Evolutionary conservation across 2,329 filamentous ascomycete genomes (phyloP), one percentile per base, ranked within the genome.

Genomic region (Rhynchosporium graminicola): DNA sequence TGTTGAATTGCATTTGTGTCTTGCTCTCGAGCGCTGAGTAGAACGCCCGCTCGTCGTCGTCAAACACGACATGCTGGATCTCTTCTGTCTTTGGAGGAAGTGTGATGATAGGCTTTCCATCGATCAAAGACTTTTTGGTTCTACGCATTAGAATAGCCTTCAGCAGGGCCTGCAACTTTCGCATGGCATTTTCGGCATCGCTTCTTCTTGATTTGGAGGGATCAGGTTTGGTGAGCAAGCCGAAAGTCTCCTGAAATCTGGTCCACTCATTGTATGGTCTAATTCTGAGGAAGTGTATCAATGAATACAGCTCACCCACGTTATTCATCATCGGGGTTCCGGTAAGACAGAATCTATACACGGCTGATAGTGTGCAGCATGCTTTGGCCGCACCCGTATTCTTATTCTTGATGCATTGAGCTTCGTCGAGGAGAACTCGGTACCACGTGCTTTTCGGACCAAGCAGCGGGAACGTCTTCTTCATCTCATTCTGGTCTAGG

Each of bases 321-420:
- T 82, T 86, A 69, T 97, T 97, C 89, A 95, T 95, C 89, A 94
- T 92, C 0, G 91, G 91, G 0, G 91, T 95, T 31, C 91, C 91
- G 3, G 88, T 91, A 74, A 94, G 83, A 71, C 88, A 92, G 78
- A 90, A 87, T 54, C 90, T 82, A 71, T 89, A 84, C 42, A 77
- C 79, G 13, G 88, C 79, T 63, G 82, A 77, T 15, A 95, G 75
- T 10, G 77, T 74, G 67, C 79, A 83, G 36, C 84, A 84, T 4
- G 85, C 89, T 65, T 81, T 80, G 1, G 88, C 83, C 4, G 81
- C 77, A 65, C 85, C 83, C 0, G 89, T 88, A 46, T 77, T 80
- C 62, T 83, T 83, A 71, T 93, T 94, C 77, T 94, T 94, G 78
- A 94, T 91, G 71, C 82, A 87, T 71, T 94, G 90, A 1, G 90